Evolutionary conservation across 495 filamentous ascomycete genomes (phyloP).

Genomic region (Podospora pseudocomata): DNA sequence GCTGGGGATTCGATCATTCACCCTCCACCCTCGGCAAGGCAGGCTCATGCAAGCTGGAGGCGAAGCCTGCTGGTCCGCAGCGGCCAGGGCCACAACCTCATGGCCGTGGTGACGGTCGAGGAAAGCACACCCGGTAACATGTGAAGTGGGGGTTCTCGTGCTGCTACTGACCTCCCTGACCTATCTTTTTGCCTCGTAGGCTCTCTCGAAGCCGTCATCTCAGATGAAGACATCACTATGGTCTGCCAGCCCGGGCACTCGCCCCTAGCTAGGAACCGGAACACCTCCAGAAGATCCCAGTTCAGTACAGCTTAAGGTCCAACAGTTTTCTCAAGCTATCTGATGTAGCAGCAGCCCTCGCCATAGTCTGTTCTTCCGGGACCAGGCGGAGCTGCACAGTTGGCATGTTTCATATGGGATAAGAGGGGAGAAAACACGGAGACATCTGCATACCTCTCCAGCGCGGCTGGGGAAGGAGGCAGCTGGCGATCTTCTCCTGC

Average conservation of each 20-base stretch:
- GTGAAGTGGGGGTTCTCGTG: slow-evolving; percentile 21
- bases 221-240: neutral
- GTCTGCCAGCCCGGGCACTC: neutral
- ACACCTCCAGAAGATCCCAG: neutral
- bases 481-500: neutral
- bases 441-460: slow-evolving; percentile 11
- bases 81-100: slow-evolving; percentile 2
- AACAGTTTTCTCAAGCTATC: neutral
- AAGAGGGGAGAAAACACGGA: slow-evolving; percentile 22
- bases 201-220: neutral
- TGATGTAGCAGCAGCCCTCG: neutral
- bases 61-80: slow-evolving; percentile 13
- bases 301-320: neutral
- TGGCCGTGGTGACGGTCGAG: slow-evolving; percentile 13
- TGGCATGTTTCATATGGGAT: slow-evolving; percentile 34
- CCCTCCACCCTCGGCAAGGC: neutral
- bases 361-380: slow-evolving; percentile 27
- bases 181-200: neutral
- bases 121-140: slow-evolving; percentile 19
- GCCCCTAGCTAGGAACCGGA: neutral
- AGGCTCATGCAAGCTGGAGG: slow-evolving; percentile 17
- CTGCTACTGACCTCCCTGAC: slow-evolving; percentile 5
- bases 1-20: neutral
- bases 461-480: slow-evolving; percentile 15
- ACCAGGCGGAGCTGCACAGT: slow-evolving; percentile 32